Conservation (phyloP, 1,284 basidiomycete genomes). For the Moesziomyces parantarcticus region DNA sequence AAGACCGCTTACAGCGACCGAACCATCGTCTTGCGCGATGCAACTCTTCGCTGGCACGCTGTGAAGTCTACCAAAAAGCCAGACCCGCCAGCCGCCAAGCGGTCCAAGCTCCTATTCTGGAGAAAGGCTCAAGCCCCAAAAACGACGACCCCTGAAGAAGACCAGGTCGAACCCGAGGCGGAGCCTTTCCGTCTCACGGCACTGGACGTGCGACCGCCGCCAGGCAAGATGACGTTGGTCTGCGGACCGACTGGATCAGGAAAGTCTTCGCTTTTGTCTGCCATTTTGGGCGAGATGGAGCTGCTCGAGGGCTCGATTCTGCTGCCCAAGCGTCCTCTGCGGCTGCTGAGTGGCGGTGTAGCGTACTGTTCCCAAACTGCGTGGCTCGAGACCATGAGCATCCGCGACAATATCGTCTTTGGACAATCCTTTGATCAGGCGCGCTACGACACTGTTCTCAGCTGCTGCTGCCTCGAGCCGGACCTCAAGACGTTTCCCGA, state of each 20-base stretch:
- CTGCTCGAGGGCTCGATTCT: slow-evolving; percentile 34
- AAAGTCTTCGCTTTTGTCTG: slow-evolving; percentile 56
- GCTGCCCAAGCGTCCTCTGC: slow-evolving; percentile 25
- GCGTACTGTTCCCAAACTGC: slow-evolving; percentile 57
- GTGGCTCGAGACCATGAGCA: slow-evolving; percentile 53
- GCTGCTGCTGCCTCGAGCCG: slow-evolving; percentile 49
- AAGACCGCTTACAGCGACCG: slow-evolving; percentile 54
- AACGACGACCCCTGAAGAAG: background rate
- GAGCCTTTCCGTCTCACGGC: slow-evolving; percentile 46
- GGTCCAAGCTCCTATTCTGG: slow-evolving; percentile 17
- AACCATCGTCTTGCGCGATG: slow-evolving; percentile 76
- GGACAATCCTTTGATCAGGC: slow-evolving; percentile 41
- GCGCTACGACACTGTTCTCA: slow-evolving; percentile 52
- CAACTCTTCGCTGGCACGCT: slow-evolving; percentile 71
- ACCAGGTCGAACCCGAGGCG: background rate
- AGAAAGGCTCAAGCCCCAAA: slow-evolving; percentile 5
- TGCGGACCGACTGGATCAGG: slow-evolving; percentile 61
- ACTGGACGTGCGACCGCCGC: slow-evolving; percentile 38
- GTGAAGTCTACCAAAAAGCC: slow-evolving; percentile 5
- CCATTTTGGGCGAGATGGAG: slow-evolving; percentile 58
- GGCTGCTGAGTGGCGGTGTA: slow-evolving; percentile 29
- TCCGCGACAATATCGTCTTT: slow-evolving; percentile 62
- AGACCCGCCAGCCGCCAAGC: slow-evolving; percentile 1
- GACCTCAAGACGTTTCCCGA: slow-evolving; percentile 57
- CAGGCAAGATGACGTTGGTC: slow-evolving; percentile 49